phyloP scores from a whole-genome alignment of 2,329 filamentous ascomycete genomes.

The Curvularia lunata region DNA sequence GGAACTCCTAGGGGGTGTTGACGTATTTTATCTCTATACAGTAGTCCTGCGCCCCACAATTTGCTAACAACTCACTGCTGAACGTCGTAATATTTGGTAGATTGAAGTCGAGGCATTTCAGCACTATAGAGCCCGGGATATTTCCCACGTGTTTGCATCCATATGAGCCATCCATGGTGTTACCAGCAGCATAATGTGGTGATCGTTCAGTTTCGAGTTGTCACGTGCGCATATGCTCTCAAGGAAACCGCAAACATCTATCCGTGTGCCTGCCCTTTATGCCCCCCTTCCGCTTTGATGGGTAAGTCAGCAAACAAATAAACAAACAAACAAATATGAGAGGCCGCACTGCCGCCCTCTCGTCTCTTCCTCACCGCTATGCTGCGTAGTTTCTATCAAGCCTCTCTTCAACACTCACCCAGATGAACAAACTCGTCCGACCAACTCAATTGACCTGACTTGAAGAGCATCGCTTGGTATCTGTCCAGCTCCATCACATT shows the following conservation, averaged over 20 bases:
- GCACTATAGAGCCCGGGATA: not conserved
- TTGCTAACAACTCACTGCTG: not conserved
- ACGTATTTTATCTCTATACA: too few relatives aligned
- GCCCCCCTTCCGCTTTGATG: too few relatives aligned
- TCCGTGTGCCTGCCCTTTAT: not conserved
- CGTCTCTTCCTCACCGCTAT: too few relatives aligned
- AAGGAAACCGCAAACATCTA: not conserved
- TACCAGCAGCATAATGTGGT: not conserved
- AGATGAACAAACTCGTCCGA: too few relatives aligned
- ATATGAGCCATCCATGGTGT: not conserved
- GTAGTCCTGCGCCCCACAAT: not conserved
- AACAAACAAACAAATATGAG: too few relatives aligned
- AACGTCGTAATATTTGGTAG: not conserved
- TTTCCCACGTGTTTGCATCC: not conserved
- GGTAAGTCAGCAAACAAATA: not conserved
- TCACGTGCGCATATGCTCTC: not conserved
- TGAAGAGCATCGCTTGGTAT: too few relatives aligned
- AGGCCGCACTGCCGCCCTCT: not conserved
- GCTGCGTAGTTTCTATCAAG: too few relatives aligned
- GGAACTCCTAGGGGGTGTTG: too few relatives aligned
- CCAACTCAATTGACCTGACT: not conserved
- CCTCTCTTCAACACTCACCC: too few relatives aligned
- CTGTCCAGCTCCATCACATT: too few relatives aligned
- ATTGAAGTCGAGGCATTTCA: too few relatives aligned
- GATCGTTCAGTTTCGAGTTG: not conserved